Evolutionary conservation across 2,329 filamentous ascomycete genomes (phyloP).

Genomic region (Monilinia aucupariae): DNA sequence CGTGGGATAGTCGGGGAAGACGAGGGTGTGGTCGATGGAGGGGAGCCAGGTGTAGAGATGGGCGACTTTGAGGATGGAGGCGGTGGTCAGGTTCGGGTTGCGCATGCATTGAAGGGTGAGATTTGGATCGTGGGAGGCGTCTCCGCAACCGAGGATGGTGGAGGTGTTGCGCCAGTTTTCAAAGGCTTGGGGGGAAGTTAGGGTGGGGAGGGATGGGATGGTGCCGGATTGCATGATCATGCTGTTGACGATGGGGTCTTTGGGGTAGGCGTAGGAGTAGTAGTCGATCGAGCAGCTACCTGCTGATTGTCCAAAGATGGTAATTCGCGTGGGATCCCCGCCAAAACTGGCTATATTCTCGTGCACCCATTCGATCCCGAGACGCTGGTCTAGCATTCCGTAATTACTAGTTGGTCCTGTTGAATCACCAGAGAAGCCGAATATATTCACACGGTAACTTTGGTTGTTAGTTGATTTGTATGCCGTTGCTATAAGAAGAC

Average conservation of each 20-base stretch:
- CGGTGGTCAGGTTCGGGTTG: slow-evolving; percentile 22
- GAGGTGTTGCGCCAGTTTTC: slow-evolving; percentile 28
- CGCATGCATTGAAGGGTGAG: slow-evolving; percentile 31
- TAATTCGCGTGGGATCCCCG: slow-evolving; percentile 38
- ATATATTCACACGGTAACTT: slow-evolving; percentile 55
- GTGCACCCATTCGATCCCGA: slow-evolving; percentile 54
- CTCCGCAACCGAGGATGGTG: slow-evolving; percentile 29
- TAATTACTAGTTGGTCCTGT: slow-evolving; percentile 37
- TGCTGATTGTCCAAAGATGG: slow-evolving; percentile 41
- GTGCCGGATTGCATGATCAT: slow-evolving; percentile 28
- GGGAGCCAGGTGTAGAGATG: slow-evolving; percentile 28
- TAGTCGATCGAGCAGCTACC: slow-evolving; percentile 30
- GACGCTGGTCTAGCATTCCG: slow-evolving; percentile 55
- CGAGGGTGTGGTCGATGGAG: slow-evolving; percentile 29
- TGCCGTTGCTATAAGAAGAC: slow-evolving; percentile 29
- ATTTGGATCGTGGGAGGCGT: slow-evolving; percentile 21
- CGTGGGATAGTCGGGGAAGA: slow-evolving; percentile 31
- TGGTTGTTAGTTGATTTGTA: slow-evolving; percentile 18
- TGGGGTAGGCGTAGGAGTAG: slow-evolving; percentile 13
- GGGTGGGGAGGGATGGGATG: slow-evolving; percentile 26
- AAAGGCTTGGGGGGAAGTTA: slow-evolving; percentile 18
- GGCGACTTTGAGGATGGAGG: slow-evolving; percentile 15
- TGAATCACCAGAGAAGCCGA: slow-evolving; percentile 59
- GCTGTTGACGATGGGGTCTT: slow-evolving; percentile 23
- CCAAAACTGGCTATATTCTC: slow-evolving; percentile 47